These are phyloP conservation scores for Sabuloglossum arenarium DNA, from an alignment of 495 filamentous ascomycete species.

Conservation along the genomic window DNA sequence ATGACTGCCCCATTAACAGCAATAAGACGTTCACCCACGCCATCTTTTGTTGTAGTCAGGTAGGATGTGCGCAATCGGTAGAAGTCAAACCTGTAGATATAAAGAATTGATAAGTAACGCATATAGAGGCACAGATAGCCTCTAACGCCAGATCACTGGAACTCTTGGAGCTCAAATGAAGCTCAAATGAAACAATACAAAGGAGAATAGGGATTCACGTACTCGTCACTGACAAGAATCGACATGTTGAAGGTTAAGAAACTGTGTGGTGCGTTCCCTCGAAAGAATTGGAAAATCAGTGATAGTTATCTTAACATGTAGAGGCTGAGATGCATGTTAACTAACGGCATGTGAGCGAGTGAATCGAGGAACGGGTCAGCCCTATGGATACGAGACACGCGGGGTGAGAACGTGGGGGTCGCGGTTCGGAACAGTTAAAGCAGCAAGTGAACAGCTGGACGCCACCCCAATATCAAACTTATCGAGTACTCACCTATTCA, in stretches of 20 bases:
- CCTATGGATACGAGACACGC: background rate
- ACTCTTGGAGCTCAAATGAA: background rate
- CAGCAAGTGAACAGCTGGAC: constrained; percentile 3
- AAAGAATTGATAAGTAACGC: background rate
- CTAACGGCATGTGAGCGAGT: background rate
- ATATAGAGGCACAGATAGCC: background rate
- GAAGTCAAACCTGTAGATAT: constrained; percentile 48
- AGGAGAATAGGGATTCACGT: background rate
- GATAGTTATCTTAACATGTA: no score
- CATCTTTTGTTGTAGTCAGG: constrained; percentile 75
- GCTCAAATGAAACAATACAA: no score
- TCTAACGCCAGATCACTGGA: background rate
- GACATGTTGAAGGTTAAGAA: background rate
- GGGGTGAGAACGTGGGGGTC: background rate
- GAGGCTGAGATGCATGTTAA: no score
- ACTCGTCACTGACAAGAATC: constrained; percentile 3
- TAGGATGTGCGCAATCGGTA: constrained; percentile 89
- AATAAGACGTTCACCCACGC: constrained; percentile 87
- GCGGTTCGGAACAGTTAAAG: background rate
- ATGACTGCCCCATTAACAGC: constrained; percentile 77
- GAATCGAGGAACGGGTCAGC: background rate
- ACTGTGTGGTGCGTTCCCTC: background rate
- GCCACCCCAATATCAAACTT: background rate
- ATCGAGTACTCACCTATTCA: background rate
- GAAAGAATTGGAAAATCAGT: background rate